Percentiles rank a stretch among this genome's conserved stretches.
Evolutionary conservation across 345 rosid species (phyloP).

Genomic region (Firmiana major): DNA sequence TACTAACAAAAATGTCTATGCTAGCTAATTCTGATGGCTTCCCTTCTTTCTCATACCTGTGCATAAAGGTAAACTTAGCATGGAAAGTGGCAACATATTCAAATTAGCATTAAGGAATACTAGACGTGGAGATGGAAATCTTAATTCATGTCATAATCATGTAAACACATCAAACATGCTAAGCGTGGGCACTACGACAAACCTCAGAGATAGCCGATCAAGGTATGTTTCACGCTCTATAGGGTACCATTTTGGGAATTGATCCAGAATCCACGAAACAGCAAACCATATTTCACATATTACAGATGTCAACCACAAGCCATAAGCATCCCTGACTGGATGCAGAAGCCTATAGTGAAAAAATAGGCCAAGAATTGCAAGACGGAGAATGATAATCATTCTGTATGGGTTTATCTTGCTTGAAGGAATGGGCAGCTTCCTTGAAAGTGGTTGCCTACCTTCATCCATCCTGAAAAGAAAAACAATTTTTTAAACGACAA

Average conservation of each 20-base stretch:
- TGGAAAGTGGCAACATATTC: not conserved
- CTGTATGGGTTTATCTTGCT: slow-evolving; percentile 98
- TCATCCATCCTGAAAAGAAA: slow-evolving; percentile 91
- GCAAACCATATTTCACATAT: slow-evolving; percentile 99
- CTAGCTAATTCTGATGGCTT: slow-evolving; percentile 79
- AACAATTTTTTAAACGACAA: not conserved
- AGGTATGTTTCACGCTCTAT: slow-evolving; percentile 89
- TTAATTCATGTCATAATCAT: slow-evolving; percentile 3
- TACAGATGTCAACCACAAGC: slow-evolving; percentile 92
- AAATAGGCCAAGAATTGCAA: slow-evolving; percentile 83
- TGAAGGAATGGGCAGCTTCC: slow-evolving; percentile 89
- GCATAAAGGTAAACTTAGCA: slow-evolving; percentile 6
- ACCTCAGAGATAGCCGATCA: slow-evolving; percentile 93
- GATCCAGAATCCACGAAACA: slow-evolving; percentile 97
- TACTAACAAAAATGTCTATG: slow-evolving; percentile 85
- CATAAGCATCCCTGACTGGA: slow-evolving; percentile 86
- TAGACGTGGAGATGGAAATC: not conserved
- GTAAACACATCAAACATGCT: not conserved
- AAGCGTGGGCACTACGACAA: slow-evolving; percentile 8
- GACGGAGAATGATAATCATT: slow-evolving; percentile 77
- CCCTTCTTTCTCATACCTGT: slow-evolving; percentile 97
- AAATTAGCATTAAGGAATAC: not conserved
- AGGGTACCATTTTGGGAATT: slow-evolving; percentile 97
- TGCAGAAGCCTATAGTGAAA: slow-evolving; percentile 93
- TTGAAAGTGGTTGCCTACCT: slow-evolving; percentile 97